phyloP scores from a whole-genome alignment of 2,329 filamentous ascomycete genomes.

The Pyrenophora teres region DNA sequence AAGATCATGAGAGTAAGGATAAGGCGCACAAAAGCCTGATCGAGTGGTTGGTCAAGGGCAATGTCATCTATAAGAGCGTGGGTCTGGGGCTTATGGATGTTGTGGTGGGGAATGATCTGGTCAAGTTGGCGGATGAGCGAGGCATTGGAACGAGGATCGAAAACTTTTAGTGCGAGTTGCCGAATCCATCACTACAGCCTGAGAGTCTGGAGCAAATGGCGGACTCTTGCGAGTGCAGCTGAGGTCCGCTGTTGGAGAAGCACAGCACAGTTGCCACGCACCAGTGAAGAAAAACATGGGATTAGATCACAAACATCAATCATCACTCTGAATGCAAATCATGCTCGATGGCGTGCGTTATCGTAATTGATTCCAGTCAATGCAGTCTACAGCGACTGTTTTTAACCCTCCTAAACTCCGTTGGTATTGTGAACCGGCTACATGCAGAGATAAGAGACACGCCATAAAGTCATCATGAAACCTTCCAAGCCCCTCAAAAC shows the following conservation, averaged over 20 bases:
- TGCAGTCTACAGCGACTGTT: slow-evolving; percentile 39
- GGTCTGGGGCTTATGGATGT: slow-evolving; percentile 72
- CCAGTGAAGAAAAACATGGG: no score
- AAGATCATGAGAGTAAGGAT: slow-evolving; percentile 27
- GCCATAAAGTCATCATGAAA: slow-evolving; percentile 42
- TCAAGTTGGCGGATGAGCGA: slow-evolving; percentile 60
- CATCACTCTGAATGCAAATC: slow-evolving; percentile 25
- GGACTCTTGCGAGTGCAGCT: slow-evolving; percentile 15
- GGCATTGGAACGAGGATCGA: slow-evolving; percentile 61
- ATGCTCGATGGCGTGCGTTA: slow-evolving; percentile 39
- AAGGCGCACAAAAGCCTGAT: slow-evolving; percentile 51
- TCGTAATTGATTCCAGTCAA: slow-evolving; percentile 45
- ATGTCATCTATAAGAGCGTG: slow-evolving; percentile 72
- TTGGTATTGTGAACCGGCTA: slow-evolving; percentile 47
- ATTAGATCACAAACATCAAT: neutral
- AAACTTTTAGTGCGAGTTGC: slow-evolving; percentile 44
- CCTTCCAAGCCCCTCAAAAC: slow-evolving; percentile 30
- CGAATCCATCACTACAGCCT: neutral
- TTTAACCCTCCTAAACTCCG: slow-evolving; percentile 49
- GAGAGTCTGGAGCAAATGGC: neutral
- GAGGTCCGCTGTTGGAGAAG: no score
- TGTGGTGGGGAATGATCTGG: slow-evolving; percentile 63
- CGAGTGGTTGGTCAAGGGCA: slow-evolving; percentile 66
- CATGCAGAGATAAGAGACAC: slow-evolving; percentile 49
- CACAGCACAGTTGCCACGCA: neutral